Evolutionary conservation across 75 land plant genomes (phyloP), one percentile per base, ranked within the genome.

Genomic region (Azolla pinnata): DNA sequence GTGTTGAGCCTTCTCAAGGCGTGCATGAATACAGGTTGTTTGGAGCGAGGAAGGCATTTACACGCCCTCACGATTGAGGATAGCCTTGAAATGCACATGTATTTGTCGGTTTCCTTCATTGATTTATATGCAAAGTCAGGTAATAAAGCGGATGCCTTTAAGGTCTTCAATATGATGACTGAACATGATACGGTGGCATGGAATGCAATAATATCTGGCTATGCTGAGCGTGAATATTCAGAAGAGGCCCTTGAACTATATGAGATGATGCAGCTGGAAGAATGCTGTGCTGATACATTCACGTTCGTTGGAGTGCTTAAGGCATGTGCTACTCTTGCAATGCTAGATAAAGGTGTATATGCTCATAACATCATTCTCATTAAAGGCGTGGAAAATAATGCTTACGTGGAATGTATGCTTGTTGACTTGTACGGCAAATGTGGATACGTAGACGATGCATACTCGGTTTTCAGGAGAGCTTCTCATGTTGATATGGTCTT

Each of bases 301-400:
- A 75, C 81, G 8, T 68, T 83, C 26, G 54, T 87, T 18, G 65
- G 72, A 24, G 77, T 78, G 32, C 28, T 87, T 0, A 76, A 68
- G 35, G 81, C 88, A 18, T 83, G 81, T 62, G 50, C 56, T 19
- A 28, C 5, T 54, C 27, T 54, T 24, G 20, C 56, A 54, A 29
- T 25, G 21, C 24, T 54, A 5, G 56, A 54, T n/a, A 32, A 29
- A 18, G 73, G 75, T 20, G 75, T 75, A 45, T 67, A 70, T 62
- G 77, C 76, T 0, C 91, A 87, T 60, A 79, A 68, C 17, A 42
- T 74, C 20, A 70, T 73, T 1, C 47, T 76, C 17, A 59, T 67
- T 34, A 66, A 50, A 23, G 79, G 74, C 8, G 59, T 78, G 31
- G 54, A 60, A 4, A 34, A 44, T 5, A 75, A 81, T 46, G 79